Conservation (phyloP, 176 grass and related monocot genomes). For the Aegilops speltoides region DNA sequence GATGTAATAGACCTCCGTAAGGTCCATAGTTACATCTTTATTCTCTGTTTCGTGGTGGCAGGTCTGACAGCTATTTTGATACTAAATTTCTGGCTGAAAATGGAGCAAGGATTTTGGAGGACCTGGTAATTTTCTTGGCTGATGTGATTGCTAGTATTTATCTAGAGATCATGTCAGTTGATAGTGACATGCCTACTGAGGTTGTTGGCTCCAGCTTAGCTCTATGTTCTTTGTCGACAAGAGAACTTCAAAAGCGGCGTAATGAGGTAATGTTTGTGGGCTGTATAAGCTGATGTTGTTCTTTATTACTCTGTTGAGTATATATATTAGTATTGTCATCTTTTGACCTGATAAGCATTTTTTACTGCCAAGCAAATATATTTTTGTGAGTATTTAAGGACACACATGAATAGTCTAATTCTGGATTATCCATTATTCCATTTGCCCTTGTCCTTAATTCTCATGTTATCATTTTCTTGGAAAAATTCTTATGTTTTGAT, state of each 20-base stretch:
- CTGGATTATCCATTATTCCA: neutral
- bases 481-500: neutral
- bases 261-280: constrained; percentile 72
- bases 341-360: neutral
- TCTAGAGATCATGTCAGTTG: constrained; percentile 90
- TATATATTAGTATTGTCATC: neutral
- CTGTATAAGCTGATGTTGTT: neutral
- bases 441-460: neutral
- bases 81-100: constrained; percentile 59
- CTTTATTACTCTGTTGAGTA: neutral
- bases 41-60: constrained; percentile 36
- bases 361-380: constrained; percentile 8
- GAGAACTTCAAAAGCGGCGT: constrained; percentile 81
- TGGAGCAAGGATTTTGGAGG: constrained; percentile 80
- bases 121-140: constrained; percentile 84
- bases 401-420: neutral
- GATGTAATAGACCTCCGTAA: neutral
- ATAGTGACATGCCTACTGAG: constrained; percentile 65
- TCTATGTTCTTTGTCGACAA: constrained; percentile 82
- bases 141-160: constrained; percentile 84
- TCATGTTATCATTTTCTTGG: neutral
- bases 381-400: constrained; percentile 16
- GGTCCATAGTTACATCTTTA: constrained; percentile 21
- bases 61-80: constrained; percentile 68
- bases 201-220: constrained; percentile 62